Conservation (phyloP, 371 early-diverging fungal genomes). For the Umbelopsis sp. region DNA sequence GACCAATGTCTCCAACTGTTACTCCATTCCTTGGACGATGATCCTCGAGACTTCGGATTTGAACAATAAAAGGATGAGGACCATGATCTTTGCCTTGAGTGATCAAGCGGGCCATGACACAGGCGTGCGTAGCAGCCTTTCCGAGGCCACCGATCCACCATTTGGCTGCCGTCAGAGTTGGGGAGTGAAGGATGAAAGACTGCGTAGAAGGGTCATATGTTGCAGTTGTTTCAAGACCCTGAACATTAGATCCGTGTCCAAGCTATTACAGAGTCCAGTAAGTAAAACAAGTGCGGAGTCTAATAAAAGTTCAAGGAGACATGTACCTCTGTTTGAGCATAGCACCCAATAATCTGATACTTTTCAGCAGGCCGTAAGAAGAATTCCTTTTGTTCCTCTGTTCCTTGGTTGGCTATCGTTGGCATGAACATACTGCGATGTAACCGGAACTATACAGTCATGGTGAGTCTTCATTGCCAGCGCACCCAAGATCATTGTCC, state of each 20-base stretch:
- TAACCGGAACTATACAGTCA: conserved; percentile 40
- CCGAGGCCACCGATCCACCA: conserved; percentile 95
- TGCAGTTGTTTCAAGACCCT: conserved; percentile 87
- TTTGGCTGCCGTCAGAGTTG: conserved; percentile 73
- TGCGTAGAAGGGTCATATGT: conserved; percentile 72
- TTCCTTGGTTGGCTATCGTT: conserved; percentile 67
- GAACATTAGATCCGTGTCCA: conserved; percentile 80
- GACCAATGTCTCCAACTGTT: conserved; percentile 80
- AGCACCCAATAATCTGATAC: conserved; percentile 77
- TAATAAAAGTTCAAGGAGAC: conserved; percentile 8
- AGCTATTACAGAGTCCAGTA: conserved; percentile 35
- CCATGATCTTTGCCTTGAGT: conserved; percentile 73
- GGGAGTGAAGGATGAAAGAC: conserved; percentile 78
- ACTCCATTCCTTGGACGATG: conserved; percentile 72
- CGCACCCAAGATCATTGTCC: neutral
- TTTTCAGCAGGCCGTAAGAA: conserved; percentile 65
- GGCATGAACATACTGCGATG: conserved; percentile 78
- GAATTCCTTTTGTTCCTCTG: conserved; percentile 65
- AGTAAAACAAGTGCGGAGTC: neutral
- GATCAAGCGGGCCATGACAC: conserved; percentile 79
- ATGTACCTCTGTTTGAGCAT: conserved; percentile 71
- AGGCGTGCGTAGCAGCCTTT: conserved; percentile 77
- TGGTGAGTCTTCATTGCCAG: neutral
- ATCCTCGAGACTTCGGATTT: conserved; percentile 66
- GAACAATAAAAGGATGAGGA: conserved; percentile 78